Conservation (phyloP, 768 basidiomycete species). For the Phylloporus sp. region DNA sequence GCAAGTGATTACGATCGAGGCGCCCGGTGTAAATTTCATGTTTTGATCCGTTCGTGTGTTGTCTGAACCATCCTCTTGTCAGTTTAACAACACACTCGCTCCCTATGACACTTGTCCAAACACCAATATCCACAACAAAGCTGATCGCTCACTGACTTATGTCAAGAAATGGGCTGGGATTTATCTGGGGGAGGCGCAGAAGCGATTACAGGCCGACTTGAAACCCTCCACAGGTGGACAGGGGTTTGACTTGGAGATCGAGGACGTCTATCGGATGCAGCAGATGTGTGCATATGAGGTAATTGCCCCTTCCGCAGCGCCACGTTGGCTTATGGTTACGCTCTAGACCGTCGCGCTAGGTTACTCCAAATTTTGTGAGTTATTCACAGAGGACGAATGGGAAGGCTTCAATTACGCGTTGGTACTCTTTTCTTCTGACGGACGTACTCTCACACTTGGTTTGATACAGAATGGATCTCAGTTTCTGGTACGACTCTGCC, state of each 20-base stretch:
- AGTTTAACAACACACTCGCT: slow-evolving; percentile 83
- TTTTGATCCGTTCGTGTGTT: not conserved
- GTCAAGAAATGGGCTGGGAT: slow-evolving; percentile 60
- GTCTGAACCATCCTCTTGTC: not conserved
- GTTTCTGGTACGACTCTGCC: slow-evolving; percentile 55
- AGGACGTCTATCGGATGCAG: slow-evolving; percentile 74
- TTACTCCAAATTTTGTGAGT: slow-evolving; percentile 84
- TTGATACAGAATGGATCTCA: slow-evolving; percentile 15
- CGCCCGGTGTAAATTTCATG: slow-evolving; percentile 41
- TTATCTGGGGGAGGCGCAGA: slow-evolving; percentile 64
- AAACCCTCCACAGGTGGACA: slow-evolving; percentile 11
- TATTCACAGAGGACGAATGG: slow-evolving; percentile 93
- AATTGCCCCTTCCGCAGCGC: not conserved
- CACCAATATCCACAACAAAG: slow-evolving; percentile 40
- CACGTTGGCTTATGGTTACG: not conserved
- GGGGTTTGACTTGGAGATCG: slow-evolving; percentile 58
- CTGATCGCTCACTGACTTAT: slow-evolving; percentile 54
- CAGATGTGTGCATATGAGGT: slow-evolving; percentile 86
- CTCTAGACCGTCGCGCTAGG: slow-evolving; percentile 82
- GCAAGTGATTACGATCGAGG: slow-evolving; percentile 73
- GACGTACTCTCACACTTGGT: not conserved
- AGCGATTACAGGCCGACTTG: slow-evolving; percentile 55
- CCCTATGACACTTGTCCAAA: slow-evolving; percentile 84
- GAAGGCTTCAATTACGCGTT: slow-evolving; percentile 86
- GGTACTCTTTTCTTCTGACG: slow-evolving; percentile 21